phyloP scores from a whole-genome alignment of 169 alveolate species.

The Cryptosporidium bovis region DNA sequence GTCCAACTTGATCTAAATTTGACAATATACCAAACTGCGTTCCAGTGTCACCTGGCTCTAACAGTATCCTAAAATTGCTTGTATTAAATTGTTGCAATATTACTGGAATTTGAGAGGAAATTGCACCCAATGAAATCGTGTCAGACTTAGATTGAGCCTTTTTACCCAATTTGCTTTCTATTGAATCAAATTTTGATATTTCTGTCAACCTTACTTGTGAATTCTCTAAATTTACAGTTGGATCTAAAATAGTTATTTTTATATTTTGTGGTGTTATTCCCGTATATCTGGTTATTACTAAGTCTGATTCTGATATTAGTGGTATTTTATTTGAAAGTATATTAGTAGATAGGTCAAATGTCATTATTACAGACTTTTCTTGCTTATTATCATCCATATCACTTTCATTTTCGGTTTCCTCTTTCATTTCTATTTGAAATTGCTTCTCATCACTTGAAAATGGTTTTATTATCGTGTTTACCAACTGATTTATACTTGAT shows the following conservation, averaged over 20 bases:
- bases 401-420: constrained; percentile 36
- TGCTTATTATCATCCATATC: constrained; percentile 47
- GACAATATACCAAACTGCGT: constrained; percentile 50
- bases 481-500: constrained; percentile 28
- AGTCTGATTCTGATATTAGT: constrained; percentile 24
- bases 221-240: constrained; percentile 11
- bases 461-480: constrained; percentile 36
- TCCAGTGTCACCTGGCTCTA: constrained; percentile 21
- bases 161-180: not conserved
- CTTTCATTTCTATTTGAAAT: constrained; percentile 26
- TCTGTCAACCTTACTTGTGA: constrained; percentile 43
- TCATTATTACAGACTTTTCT: constrained; percentile 25
- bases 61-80: constrained; percentile 27
- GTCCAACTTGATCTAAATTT: constrained; percentile 66
- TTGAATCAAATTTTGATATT: constrained; percentile 20
- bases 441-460: constrained; percentile 28
- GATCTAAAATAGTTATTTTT: constrained; percentile 48
- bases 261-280: constrained; percentile 59
- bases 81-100: constrained; percentile 61
- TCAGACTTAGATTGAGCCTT: constrained; percentile 49
- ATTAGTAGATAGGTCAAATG: constrained; percentile 43
- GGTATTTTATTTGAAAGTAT: constrained; percentile 32
- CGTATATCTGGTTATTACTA: constrained; percentile 39
- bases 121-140: constrained; percentile 10
- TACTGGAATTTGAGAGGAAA: constrained; percentile 29